Conservation (phyloP, 352 stramenopile species). For the Peronospora belbahrii region DNA sequence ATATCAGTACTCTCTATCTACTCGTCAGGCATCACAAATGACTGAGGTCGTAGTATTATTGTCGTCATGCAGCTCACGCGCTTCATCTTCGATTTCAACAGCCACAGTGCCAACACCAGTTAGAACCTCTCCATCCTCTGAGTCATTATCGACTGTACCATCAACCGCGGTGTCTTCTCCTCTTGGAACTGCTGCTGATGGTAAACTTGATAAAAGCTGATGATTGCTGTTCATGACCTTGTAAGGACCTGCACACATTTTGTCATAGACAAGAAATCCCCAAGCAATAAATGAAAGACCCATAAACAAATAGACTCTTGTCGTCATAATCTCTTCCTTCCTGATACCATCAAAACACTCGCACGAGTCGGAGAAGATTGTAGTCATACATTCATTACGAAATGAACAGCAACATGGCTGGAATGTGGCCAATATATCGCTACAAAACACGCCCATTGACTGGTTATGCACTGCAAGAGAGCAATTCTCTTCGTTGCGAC, state of each 20-base stretch:
- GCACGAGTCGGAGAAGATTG: slow-evolving; percentile 61
- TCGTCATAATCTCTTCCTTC: slow-evolving; percentile 54
- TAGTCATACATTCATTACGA: slow-evolving; percentile 71
- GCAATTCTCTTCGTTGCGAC: slow-evolving; percentile 55
- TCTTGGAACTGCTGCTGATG: slow-evolving; percentile 29
- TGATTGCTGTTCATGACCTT: slow-evolving; percentile 79
- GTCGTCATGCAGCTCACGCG: background rate
- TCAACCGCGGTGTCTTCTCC: slow-evolving; percentile 17
- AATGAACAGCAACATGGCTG: slow-evolving; percentile 68
- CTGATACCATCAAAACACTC: slow-evolving; percentile 56
- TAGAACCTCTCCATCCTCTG: slow-evolving; percentile 22
- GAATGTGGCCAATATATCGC: slow-evolving; percentile 54
- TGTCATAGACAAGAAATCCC: slow-evolving; percentile 57
- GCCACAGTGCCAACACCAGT: slow-evolving; percentile 1
- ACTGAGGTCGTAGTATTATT: slow-evolving; percentile 7
- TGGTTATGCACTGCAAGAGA: slow-evolving; percentile 48
- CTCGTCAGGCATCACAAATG: background rate
- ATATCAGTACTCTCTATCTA: background rate
- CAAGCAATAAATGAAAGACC: slow-evolving; percentile 52
- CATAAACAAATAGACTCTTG: slow-evolving; percentile 65
- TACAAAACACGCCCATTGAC: slow-evolving; percentile 53
- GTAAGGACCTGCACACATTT: slow-evolving; percentile 65
- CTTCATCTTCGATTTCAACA: slow-evolving; percentile 12
- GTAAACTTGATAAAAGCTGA: slow-evolving; percentile 49
- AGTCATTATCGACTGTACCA: slow-evolving; percentile 25